Base-by-base conservation (phyloP, 257 asterid species). In the Capsicum pubescens region DNA sequence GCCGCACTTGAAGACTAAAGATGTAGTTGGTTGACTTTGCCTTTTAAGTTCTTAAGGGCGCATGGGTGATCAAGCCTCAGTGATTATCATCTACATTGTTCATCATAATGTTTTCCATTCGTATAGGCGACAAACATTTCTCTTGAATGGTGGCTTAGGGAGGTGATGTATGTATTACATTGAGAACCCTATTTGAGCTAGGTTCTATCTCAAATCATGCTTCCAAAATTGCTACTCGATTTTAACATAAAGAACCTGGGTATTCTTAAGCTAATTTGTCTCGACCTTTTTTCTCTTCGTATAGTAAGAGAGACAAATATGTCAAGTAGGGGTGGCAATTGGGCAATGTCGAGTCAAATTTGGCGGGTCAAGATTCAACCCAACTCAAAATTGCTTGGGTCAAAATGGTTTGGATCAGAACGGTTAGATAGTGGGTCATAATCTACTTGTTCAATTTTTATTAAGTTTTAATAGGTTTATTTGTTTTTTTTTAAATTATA, bases 1-100 rank as follows among this genome's bases (percentile, higher is more conserved):
- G 98, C 90, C 46, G 94, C 94, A 6, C 93, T 91, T 83, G 98
- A 92, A 86, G 85, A 68, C 89, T 83, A 94, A 91, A 87, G 84
- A 90, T 84, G 97, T 91, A 86, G 83, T 87, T 5, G 91, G 90
- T 83, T 90, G 89, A 89, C 82, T 54, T n/a, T 60, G 59, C 55
- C 13, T 46, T 63, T 44, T 81, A 81, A 52, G 54, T 66, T 64
- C 10, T 64, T 54, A 15, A 66, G 61, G 42, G 80, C 59, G 11
- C 80, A n/a, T n/a, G 35, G 61, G 19, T 16, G 36, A 74, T 50
- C 44, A 74, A 68, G 76, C 12, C 35, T 60, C 35, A n/a, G 15
- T 11, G 1, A 39, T 69, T 16, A 15, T 69, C 26, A 69, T 15
- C 15, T 69, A 21, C 44, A 1, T 21, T 19, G 14, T 52, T 72